Evolutionary conservation across 257 asterid genomes (phyloP).

Genomic region (Fraxinus americana): DNA sequence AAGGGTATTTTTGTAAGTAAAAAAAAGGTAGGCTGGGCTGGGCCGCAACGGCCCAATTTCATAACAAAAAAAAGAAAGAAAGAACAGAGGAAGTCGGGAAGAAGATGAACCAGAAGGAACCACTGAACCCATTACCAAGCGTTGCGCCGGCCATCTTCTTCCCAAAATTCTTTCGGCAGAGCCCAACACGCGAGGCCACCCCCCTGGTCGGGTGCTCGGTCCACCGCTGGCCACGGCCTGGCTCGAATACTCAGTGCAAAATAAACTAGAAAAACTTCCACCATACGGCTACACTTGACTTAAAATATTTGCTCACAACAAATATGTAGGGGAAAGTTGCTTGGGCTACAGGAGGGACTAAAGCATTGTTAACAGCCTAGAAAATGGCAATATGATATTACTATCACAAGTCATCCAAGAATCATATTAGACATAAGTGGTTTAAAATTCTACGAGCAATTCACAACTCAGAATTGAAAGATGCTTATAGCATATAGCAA

Average conservation of each 20-base stretch:
- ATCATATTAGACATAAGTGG: conserved; percentile 4
- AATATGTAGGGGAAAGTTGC: conserved; percentile 86
- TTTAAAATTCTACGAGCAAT: not conserved
- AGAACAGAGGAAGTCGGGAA: no score
- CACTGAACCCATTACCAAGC: no score
- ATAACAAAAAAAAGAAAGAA: no score
- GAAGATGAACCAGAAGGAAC: no score
- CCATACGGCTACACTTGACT: conserved; percentile 45
- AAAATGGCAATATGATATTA: conserved; percentile 20
- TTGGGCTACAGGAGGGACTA: conserved; percentile 88
- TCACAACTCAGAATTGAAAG: not conserved
- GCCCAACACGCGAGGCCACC: no score
- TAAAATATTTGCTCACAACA: conserved; percentile 93
- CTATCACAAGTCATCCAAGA: conserved; percentile 6
- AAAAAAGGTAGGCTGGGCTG: no score
- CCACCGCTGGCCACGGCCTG: no score
- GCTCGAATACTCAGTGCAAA: conserved; percentile 8
- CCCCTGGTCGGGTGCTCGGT: no score
- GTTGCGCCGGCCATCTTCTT: no score
- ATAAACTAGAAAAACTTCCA: conserved; percentile 12
- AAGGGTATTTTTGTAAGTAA: no score
- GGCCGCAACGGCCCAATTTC: no score
- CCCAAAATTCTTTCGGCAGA: no score
- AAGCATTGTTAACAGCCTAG: conserved; percentile 79
- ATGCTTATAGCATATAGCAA: not conserved